phyloP scores from a whole-genome alignment of 2,329 filamentous ascomycete genomes.

The Colletotrichum eremochloae region DNA sequence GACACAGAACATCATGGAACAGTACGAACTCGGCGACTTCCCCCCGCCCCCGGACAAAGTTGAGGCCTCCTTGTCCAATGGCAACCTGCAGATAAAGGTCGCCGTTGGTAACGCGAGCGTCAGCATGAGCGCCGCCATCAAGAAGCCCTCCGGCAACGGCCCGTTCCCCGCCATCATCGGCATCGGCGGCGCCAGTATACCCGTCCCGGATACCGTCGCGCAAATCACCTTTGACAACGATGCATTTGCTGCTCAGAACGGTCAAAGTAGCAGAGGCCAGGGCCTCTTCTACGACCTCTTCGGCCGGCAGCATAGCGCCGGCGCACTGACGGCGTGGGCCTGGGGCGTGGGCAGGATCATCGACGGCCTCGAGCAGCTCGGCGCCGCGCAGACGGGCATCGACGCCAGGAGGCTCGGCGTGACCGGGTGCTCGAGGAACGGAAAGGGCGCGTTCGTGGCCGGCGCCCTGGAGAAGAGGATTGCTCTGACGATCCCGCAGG shows the following conservation, averaged over 20 bases:
- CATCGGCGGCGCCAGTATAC: conserved; percentile 67
- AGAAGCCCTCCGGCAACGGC: conserved; percentile 55
- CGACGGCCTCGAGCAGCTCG: conserved; percentile 68
- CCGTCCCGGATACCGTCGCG: conserved; percentile 66
- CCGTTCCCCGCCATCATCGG: conserved; percentile 71
- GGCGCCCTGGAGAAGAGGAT: conserved; percentile 71
- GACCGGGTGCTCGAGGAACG: conserved; percentile 74
- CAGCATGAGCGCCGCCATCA: conserved; percentile 59
- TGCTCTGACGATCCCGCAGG: conserved; percentile 72
- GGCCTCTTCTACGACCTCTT: conserved; percentile 73
- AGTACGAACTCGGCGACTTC: conserved; percentile 65
- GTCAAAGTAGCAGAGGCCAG: conserved; percentile 62
- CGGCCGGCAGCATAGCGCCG: conserved; percentile 66
- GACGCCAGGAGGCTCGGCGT: conserved; percentile 65
- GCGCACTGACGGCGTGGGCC: conserved; percentile 72
- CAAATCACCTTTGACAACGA: conserved; percentile 72
- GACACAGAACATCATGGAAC: conserved; percentile 62
- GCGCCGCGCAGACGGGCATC: conserved; percentile 60
- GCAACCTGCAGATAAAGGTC: conserved; percentile 58
- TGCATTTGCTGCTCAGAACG: conserved; percentile 65
- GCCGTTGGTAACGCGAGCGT: conserved; percentile 60
- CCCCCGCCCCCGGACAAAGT: conserved; percentile 61
- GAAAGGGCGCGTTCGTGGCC: conserved; percentile 73
- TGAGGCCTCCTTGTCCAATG: conserved; percentile 59
- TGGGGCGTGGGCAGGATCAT: conserved; percentile 73